A percentile compares a stretch with the other conserved stretches of the same genome.
Conservation (phyloP, 495 filamentous ascomycete genomes). For the Aspergillus cavernicola region DNA sequence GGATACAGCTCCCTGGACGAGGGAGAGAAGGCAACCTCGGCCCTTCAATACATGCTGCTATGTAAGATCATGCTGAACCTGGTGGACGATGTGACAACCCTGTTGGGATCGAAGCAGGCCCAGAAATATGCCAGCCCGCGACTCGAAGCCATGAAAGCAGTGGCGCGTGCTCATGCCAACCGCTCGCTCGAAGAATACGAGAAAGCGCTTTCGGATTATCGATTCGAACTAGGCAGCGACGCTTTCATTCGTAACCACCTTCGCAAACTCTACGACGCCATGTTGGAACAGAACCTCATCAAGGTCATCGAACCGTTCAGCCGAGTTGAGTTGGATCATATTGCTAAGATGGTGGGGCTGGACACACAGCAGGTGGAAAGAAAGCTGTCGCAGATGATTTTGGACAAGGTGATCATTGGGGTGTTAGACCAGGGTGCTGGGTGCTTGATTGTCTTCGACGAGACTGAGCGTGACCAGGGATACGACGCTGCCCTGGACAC, state of each 20-base stretch:
- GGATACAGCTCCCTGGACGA: constrained; percentile 94
- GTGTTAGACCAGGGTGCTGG: constrained; percentile 97
- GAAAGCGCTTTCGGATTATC: constrained; percentile 80
- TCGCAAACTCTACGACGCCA: constrained; percentile 90
- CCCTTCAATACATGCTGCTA: constrained; percentile 98
- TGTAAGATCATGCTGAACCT: constrained; percentile 99
- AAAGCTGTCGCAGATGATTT: constrained; percentile 98
- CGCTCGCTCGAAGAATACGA: constrained; percentile 96
- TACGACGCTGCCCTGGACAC: constrained; percentile 94
- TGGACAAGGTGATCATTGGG: constrained; percentile 97
- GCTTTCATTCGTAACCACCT: constrained; percentile 94
- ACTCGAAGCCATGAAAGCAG: constrained; percentile 97
- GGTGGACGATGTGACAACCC: constrained; percentile 87
- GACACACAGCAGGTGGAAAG: constrained; percentile 96
- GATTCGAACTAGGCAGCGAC: constrained; percentile 87
- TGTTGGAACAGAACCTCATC: constrained; percentile 98
- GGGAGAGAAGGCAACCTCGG: constrained; percentile 75
- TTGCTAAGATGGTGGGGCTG: constrained; percentile 94
- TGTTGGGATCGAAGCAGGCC: constrained; percentile 92
- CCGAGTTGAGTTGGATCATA: constrained; percentile 91
- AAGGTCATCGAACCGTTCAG: constrained; percentile 99
- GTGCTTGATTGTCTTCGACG: constrained; percentile 94
- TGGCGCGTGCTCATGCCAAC: constrained; percentile 91
- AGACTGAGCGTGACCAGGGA: constrained; percentile 85
- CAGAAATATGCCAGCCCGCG: constrained; percentile 91